A percentile compares a stretch with the other conserved stretches of the same genome.
These are phyloP conservation scores for Ascochyta viciae-villosae DNA, from an alignment of 2,329 filamentous ascomycete species.

Conservation along the genomic window DNA sequence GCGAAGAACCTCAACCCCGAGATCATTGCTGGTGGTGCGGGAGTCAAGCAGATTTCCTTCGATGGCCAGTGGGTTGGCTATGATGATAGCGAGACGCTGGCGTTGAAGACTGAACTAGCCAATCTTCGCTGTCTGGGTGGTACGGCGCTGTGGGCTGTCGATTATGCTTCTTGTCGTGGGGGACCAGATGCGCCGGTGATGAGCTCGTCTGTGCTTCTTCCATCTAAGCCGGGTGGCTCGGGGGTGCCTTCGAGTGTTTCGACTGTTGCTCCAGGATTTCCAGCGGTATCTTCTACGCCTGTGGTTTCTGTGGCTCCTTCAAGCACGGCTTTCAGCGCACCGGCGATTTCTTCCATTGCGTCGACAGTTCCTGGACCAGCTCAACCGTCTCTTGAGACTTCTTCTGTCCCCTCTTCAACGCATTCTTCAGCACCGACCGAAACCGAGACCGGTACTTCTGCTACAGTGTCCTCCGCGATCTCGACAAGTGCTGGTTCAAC, in stretches of 20 bases:
- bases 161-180: slow-evolving; percentile 22
- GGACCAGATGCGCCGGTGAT: neutral
- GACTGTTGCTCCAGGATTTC: neutral
- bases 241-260: neutral
- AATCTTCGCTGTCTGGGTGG: slow-evolving; percentile 36
- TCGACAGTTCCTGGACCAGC: neutral
- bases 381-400: neutral
- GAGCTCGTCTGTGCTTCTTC: neutral
- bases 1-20: slow-evolving; percentile 26
- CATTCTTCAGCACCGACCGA: too few relatives aligned
- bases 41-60: slow-evolving; percentile 46
- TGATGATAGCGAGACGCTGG: slow-evolving; percentile 47
- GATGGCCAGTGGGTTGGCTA: slow-evolving; percentile 52
- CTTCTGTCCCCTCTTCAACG: neutral
- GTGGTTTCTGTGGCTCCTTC: neutral
- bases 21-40: slow-evolving; percentile 36
- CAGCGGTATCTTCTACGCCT: neutral
- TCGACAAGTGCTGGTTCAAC: too few relatives aligned
- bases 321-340: too few relatives aligned
- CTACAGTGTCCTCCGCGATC: too few relatives aligned
- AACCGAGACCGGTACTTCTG: too few relatives aligned
- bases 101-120: slow-evolving; percentile 24
- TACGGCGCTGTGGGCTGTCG: slow-evolving; percentile 32
- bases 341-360: neutral
- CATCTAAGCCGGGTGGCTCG: slow-evolving; percentile 3